A percentile compares a stretch with the other conserved stretches of the same genome.
Evolutionary conservation across 2,329 filamentous ascomycete species (phyloP).

Genomic region (Alternaria infectoria): DNA sequence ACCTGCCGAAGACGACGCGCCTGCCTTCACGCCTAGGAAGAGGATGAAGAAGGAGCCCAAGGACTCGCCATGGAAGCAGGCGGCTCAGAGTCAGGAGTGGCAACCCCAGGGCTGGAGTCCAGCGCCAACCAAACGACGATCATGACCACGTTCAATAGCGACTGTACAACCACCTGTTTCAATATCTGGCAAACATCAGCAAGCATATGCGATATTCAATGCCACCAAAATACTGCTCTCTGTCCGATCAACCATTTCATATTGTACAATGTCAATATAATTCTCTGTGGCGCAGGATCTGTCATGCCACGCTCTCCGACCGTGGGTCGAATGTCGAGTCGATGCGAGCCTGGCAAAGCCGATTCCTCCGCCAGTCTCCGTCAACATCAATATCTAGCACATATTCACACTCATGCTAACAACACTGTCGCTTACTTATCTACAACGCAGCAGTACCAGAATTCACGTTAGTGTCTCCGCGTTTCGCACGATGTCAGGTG

Average conservation of each 20-base stretch:
- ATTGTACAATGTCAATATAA: background rate
- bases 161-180: conserved; percentile 1
- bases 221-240: background rate
- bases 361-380: background rate
- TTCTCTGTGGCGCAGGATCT: background rate
- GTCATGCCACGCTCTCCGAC: background rate
- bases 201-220: background rate
- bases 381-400: background rate
- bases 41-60: conserved; percentile 35
- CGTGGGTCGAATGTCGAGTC: background rate
- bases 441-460: background rate
- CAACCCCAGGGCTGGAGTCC: conserved; percentile 57
- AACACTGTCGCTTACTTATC: background rate
- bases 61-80: conserved; percentile 51
- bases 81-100: conserved; percentile 52
- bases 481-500: background rate
- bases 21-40: conserved; percentile 29
- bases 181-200: background rate
- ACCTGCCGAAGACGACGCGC: conserved; percentile 10
- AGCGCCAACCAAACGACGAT: conserved; percentile 43
- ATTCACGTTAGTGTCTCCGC: background rate
- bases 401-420: background rate
- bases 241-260: background rate
- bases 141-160: background rate
- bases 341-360: background rate